Conservation (phyloP, 768 basidiomycete genomes). For the Trametes sanguinea region DNA sequence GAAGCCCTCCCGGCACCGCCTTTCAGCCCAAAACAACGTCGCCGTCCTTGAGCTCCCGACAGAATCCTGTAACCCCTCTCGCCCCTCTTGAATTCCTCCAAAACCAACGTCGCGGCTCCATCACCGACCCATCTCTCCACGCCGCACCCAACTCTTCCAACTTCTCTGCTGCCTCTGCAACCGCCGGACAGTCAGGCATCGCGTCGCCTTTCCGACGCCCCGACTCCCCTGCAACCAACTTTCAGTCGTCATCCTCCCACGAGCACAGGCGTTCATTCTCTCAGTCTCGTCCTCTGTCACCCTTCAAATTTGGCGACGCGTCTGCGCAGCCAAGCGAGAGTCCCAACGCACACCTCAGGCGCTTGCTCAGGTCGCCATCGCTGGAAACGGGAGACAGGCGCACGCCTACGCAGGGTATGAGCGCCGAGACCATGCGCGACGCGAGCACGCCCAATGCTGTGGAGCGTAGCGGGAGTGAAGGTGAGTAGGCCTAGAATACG, state of each 20-base stretch:
- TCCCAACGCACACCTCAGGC: conserved; percentile 34
- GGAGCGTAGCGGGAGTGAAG: conserved; percentile 20
- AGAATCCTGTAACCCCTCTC: conserved; percentile 59
- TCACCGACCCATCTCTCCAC: conserved; percentile 81
- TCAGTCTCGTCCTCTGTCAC: conserved; percentile 61
- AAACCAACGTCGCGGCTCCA: conserved; percentile 79
- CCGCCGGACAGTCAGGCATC: conserved; percentile 21
- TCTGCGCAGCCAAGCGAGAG: conserved; percentile 36
- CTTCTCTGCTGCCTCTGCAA: conserved; percentile 12
- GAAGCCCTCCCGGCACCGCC: conserved; percentile 25
- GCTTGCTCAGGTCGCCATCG: conserved; percentile 31
- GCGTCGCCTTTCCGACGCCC: conserved; percentile 27
- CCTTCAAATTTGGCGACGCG: conserved; percentile 73
- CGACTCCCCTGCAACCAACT: conserved; percentile 25
- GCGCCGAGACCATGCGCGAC: conserved; percentile 13
- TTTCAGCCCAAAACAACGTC: conserved; percentile 31
- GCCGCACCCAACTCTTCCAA: conserved; percentile 40
- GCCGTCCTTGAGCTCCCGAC: conserved; percentile 39
- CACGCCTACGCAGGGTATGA: conserved; percentile 14
- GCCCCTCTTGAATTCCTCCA: conserved; percentile 79
- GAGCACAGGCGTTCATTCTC: conserved; percentile 37
- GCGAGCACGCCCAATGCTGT: conserved; percentile 3
- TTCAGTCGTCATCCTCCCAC: conserved; percentile 26
- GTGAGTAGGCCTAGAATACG: conserved; percentile 16
- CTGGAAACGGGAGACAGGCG: conserved; percentile 25